Evolutionary conservation across 768 basidiomycete species (phyloP), one percentile per base, ranked within the genome.

Genomic region (Amanita polypyramis): DNA sequence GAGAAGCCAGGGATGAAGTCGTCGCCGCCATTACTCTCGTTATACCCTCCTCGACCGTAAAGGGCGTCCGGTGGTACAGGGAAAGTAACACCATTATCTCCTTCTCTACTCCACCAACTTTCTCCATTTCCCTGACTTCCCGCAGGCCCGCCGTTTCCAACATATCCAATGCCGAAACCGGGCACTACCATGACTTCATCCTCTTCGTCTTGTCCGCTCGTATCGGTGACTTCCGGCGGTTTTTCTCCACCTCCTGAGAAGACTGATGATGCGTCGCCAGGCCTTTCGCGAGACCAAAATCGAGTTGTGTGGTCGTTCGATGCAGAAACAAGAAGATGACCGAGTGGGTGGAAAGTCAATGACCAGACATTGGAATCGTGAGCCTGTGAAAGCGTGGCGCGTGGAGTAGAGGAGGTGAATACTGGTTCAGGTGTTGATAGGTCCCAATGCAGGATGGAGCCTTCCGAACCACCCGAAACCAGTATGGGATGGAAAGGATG

Each of bases 301-400:
- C 94, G 79, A 5, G 95, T 96, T 4, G 96, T 97, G 68, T 94
- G 91, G 70, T 99, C 96, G 69, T 96, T 98, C n/a, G 87, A 88
- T 8, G 85, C 96, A 52, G 80, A 84, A 52, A 84, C 92, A 56
- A 99, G 82, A 56, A 98, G 75, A 65, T 98, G 94, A 0, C 96
- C 95, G 12, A 98, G 78, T 0, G 95, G 94, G 65, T 98, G 94
- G 75, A 82, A 99, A 3, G 91, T 80, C 53, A 99, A 77, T 0
- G 90, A 81, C 90, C 94, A 98, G 52, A 99, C 90, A 63, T 94
- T 93, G 25, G 89, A 91, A 69, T 99, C 96, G 73, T 99, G 96
- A 7, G 96, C 96, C 61, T 91, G 86, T n/a, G 86, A 83, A 56
- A 99, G 80, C 11, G 80, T 84, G 4, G 90, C 85, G 44, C 88